Percentiles rank a stretch among this genome's conserved stretches.
phyloP scores from a whole-genome alignment of 148 eudicot genomes.

The Hydrangea macrophylla region DNA sequence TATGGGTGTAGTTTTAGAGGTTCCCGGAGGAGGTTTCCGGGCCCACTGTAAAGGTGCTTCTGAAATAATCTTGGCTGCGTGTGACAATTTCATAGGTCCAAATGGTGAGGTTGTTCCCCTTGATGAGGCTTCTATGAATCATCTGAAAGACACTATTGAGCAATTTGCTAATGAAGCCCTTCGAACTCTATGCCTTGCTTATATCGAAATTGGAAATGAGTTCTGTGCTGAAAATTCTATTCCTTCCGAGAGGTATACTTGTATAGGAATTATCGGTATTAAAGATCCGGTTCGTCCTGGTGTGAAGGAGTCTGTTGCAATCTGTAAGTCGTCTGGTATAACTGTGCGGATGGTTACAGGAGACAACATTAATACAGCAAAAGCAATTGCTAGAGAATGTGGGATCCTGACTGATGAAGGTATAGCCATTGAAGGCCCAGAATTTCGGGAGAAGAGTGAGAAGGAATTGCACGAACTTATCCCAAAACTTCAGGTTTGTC shows the following conservation, averaged over 20 bases:
- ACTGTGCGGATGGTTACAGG: conserved; percentile 82
- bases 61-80: conserved; percentile 70
- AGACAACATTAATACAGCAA: conserved; percentile 81
- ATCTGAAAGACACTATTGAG: conserved; percentile 53
- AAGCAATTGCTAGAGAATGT: conserved; percentile 87
- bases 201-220: conserved; percentile 51
- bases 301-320: conserved; percentile 82
- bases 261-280: conserved; percentile 74
- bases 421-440: conserved; percentile 83
- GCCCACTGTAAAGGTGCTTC: conserved; percentile 85
- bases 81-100: conserved; percentile 50
- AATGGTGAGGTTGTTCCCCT: conserved; percentile 57
- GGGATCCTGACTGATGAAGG: conserved; percentile 79
- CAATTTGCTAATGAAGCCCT: conserved; percentile 76
- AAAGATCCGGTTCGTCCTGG: conserved; percentile 90
- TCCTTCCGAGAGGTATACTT: conserved; percentile 60
- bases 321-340: conserved; percentile 74
- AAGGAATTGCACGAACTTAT: conserved; percentile 59
- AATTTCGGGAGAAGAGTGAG: conserved; percentile 61
- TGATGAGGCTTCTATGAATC: conserved; percentile 32
- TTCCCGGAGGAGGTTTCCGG: conserved; percentile 52
- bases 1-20: conserved; percentile 67
- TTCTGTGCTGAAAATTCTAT: conserved; percentile 41
- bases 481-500: conserved; percentile 71
- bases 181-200: conserved; percentile 78